Base-by-base conservation (phyloP, 202 grass and related monocot species). In the Zizania palustris region DNA sequence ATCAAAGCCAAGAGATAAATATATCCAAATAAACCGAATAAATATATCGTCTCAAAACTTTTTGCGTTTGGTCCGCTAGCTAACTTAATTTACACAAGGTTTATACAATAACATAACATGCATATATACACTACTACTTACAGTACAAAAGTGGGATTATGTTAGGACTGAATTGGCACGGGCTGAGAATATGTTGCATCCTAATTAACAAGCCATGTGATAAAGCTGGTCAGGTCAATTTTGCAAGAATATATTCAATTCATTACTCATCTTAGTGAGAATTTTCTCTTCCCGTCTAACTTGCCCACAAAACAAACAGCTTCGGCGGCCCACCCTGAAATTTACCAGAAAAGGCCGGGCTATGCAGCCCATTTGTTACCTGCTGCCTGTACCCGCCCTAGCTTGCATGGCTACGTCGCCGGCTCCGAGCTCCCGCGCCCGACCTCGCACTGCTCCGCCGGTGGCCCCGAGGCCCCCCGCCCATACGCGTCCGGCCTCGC, bases 201-300 rank as follows among this genome's bases (percentile, higher is more conserved):
- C 28, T 50, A 53, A 7, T 42, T 6, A 19, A 37, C 13, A 6
- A 46, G 15, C 22, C 37, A 55, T 39, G 35, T 54, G 8, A 39
- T 54, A 71, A 39, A 16, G 34, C 14, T n/a, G 67, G n/a, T 40
- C 8, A 38, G 3, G 15, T 1, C 35, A 5, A 18, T 63, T 38
- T 63, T 49, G 21, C 5, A 63, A 34, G 43, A 36, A 64, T 65
- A 75, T 74, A 63, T n/a, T n/a, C n/a, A n/a, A n/a, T n/a, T n/a
- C n/a, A n/a, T n/a, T n/a, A n/a, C n/a, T n/a, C n/a, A n/a, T n/a
- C n/a, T n/a, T n/a, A n/a, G n/a, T n/a, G n/a, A n/a, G n/a, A n/a
- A n/a, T n/a, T n/a, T n/a, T n/a, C n/a, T n/a, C n/a, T n/a, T n/a
- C n/a, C n/a, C n/a, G n/a, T n/a, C n/a, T n/a, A n/a, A n/a, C 28